phyloP scores from a whole-genome alignment of 306 rosid genomes.

The Trifolium subterraneum region DNA sequence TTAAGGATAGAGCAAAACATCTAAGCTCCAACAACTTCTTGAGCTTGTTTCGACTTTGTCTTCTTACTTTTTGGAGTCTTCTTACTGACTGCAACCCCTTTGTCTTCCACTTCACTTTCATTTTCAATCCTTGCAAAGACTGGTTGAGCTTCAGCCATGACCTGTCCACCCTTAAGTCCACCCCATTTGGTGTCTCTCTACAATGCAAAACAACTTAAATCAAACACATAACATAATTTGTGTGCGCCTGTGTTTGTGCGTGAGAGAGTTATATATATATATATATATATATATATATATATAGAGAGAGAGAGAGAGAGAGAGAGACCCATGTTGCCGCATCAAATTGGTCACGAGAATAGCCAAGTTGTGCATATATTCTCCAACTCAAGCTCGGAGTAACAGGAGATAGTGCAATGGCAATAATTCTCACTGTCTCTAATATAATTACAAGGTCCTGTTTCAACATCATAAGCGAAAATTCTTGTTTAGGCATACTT shows the following conservation, averaged over 20 bases:
- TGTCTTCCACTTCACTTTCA: constrained; percentile 52
- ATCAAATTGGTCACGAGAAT: constrained; percentile 73
- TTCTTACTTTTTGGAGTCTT: constrained; percentile 55
- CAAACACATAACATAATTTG: constrained; percentile 31
- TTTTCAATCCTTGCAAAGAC: constrained; percentile 83
- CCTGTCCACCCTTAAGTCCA: constrained; percentile 81
- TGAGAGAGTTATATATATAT: too few species aligned
- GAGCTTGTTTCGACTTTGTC: constrained; percentile 54
- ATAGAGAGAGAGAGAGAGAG: constrained; percentile 42
- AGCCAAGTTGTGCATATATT: constrained; percentile 88
- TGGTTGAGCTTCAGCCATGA: constrained; percentile 85
- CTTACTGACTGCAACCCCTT: constrained; percentile 50
- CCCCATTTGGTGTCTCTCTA: constrained; percentile 91
- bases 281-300: too few species aligned
- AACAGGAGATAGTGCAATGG: constrained; percentile 77
- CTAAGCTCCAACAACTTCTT: constrained; percentile 68
- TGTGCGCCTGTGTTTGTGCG: not conserved
- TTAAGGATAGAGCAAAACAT: constrained; percentile 6
- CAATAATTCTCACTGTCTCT: constrained; percentile 84
- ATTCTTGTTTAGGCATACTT: constrained; percentile 13
- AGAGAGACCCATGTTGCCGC: constrained; percentile 78
- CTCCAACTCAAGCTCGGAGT: constrained; percentile 85
- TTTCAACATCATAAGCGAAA: constrained; percentile 38
- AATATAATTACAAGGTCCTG: constrained; percentile 95
- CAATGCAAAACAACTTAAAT: constrained; percentile 44